phyloP scores from a whole-genome alignment of 2,329 filamentous ascomycete genomes.

The Ophiostoma himal-ulmi region DNA sequence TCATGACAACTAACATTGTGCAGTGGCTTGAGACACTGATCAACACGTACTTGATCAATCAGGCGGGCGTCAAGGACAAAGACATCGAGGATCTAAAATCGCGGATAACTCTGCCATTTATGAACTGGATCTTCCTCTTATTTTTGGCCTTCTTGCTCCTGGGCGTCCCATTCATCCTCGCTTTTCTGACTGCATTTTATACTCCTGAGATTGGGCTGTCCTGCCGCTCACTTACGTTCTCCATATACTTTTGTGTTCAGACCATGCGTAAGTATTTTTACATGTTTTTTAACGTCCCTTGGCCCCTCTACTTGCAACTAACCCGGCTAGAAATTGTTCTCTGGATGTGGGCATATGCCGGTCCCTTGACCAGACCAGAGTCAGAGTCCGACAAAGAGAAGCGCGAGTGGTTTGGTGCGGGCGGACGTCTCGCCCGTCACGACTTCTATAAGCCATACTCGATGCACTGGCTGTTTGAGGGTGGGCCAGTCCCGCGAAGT shows the following conservation, averaged over 20 bases:
- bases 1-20: not conserved
- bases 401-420: not conserved
- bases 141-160: constrained; percentile 25
- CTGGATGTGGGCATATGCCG: constrained; percentile 30
- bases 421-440: not conserved
- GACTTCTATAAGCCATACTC: constrained; percentile 1
- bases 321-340: constrained; percentile 25
- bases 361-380: constrained; percentile 9
- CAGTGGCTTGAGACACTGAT: constrained; percentile 28
- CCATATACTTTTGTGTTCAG: constrained; percentile 26
- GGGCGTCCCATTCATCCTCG: constrained; percentile 26
- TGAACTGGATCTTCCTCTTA: constrained; percentile 27
- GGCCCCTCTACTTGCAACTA: not conserved
- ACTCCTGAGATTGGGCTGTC: constrained; percentile 29
- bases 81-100: constrained; percentile 24
- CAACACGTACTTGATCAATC: constrained; percentile 14
- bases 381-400: not conserved
- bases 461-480: not conserved
- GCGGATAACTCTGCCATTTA: constrained; percentile 21
- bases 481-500: not conserved
- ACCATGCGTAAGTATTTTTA: constrained; percentile 16
- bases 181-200: constrained; percentile 28
- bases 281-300: not conserved
- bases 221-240: constrained; percentile 29
- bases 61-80: not conserved